Percentiles rank a stretch among this genome's conserved stretches.
Evolutionary conservation across 805 yeast species (phyloP).

Genomic region (Pichia kluyveri): DNA sequence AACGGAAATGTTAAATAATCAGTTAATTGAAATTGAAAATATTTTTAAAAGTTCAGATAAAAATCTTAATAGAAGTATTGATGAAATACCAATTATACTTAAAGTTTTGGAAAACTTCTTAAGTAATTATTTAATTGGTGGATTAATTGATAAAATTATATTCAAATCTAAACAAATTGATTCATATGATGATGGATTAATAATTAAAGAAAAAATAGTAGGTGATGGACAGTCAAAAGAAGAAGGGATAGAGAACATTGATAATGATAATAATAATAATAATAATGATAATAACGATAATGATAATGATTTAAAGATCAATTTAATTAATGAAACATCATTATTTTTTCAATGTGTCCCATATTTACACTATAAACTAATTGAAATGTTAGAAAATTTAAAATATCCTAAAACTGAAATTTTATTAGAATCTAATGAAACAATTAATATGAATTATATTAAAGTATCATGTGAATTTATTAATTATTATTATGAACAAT

Average conservation of each 20-base stretch:
- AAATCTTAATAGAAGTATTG: slow-evolving; percentile 10
- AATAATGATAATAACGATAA: slow-evolving; percentile 20
- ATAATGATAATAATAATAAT: slow-evolving; percentile 22
- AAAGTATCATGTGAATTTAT: slow-evolving; percentile 24
- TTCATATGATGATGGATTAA: slow-evolving; percentile 9
- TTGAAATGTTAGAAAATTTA: slow-evolving; percentile 16
- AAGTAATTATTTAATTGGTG: slow-evolving; percentile 28
- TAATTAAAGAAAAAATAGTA: neutral
- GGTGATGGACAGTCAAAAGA: neutral
- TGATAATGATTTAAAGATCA: slow-evolving; percentile 17
- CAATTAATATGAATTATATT: slow-evolving; percentile 21
- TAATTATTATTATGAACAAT: slow-evolving; percentile 28
- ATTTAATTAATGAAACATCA: slow-evolving; percentile 26
- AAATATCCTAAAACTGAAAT: slow-evolving; percentile 21
- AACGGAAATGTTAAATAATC: slow-evolving; percentile 13
- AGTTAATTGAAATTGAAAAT: slow-evolving; percentile 21
- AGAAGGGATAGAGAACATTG: too few relatives aligned
- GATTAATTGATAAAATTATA: slow-evolving; percentile 25
- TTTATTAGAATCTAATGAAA: neutral
- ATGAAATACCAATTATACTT: slow-evolving; percentile 27
- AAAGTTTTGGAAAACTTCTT: slow-evolving; percentile 27
- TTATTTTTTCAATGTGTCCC: slow-evolving; percentile 30
- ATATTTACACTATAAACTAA: slow-evolving; percentile 21
- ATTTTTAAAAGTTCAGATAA: slow-evolving; percentile 15
- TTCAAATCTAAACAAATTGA: slow-evolving; percentile 27